Conservation (phyloP, 2,329 filamentous ascomycete species). For the Diaporthe vaccinii region DNA sequence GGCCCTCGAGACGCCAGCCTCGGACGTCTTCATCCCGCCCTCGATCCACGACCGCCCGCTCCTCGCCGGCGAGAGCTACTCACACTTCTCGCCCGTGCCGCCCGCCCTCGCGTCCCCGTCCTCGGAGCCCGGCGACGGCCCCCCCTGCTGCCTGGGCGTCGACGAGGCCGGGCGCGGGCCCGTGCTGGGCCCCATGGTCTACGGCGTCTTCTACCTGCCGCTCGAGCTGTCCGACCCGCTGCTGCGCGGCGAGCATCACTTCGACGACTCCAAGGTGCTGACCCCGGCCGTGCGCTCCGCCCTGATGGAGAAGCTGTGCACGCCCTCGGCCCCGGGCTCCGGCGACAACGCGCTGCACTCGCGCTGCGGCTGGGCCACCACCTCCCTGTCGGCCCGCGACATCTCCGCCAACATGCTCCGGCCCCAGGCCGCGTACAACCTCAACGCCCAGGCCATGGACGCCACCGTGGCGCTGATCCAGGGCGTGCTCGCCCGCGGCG, state of each 20-base stretch:
- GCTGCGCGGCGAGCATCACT: constrained; percentile 83
- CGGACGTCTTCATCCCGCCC: constrained; percentile 73
- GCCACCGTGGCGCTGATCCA: constrained; percentile 87
- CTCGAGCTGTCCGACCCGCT: constrained; percentile 77
- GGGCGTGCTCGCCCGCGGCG: constrained; percentile 80
- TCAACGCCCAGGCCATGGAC: constrained; percentile 96
- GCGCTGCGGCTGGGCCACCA: constrained; percentile 85
- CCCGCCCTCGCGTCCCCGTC: constrained; percentile 64
- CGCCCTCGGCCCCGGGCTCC: constrained; percentile 44
- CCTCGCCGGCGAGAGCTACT: constrained; percentile 76
- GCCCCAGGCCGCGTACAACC: constrained; percentile 78
- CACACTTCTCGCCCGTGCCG: constrained; percentile 79
- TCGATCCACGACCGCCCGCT: constrained; percentile 72
- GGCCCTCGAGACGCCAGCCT: constrained; percentile 51
- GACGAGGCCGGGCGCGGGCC: constrained; percentile 95
- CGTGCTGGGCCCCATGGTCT: constrained; percentile 87
- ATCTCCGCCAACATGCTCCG: constrained; percentile 85
- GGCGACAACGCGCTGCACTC: constrained; percentile 61
- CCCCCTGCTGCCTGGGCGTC: constrained; percentile 84
- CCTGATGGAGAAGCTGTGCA: constrained; percentile 80
- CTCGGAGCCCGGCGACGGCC: constrained; percentile 49
- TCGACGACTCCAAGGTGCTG: constrained; percentile 95
- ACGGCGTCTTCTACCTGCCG: constrained; percentile 82
- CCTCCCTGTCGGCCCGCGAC: constrained; percentile 84
- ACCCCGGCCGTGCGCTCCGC: constrained; percentile 82